Conservation (phyloP, 2,329 filamentous ascomycete species). For the Botrytis sinoallii region DNA sequence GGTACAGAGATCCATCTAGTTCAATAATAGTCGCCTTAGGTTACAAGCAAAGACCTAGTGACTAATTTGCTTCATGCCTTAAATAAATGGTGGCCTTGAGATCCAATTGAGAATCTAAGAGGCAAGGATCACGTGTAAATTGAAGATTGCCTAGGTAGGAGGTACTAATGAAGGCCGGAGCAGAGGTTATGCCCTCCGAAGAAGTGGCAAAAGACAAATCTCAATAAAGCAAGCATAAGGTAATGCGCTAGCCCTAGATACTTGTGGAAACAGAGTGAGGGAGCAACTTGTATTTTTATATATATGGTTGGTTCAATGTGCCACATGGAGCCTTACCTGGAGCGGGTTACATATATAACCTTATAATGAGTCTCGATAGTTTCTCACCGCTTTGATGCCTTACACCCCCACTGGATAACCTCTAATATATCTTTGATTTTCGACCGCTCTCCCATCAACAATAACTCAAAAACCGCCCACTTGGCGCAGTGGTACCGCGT, state of each 20-base stretch:
- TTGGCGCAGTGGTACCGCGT: background rate
- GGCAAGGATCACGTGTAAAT: background rate
- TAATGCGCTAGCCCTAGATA: background rate
- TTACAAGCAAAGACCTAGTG: background rate
- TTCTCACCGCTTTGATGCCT: background rate
- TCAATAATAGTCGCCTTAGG: background rate
- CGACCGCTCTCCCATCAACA: background rate
- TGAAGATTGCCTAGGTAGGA: too few relatives aligned
- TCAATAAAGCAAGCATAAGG: too few relatives aligned
- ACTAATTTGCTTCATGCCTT: background rate
- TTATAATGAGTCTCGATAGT: too few relatives aligned
- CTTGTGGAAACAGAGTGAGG: too few relatives aligned
- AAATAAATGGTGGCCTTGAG: background rate
- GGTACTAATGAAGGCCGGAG: too few relatives aligned
- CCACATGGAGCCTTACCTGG: too few relatives aligned
- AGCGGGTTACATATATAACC: too few relatives aligned
- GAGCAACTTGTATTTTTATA: too few relatives aligned
- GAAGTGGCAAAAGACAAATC: too few relatives aligned
- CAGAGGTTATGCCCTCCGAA: too few relatives aligned
- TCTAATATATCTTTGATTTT: accelerated
- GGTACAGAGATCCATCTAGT: background rate
- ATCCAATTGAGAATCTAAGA: background rate
- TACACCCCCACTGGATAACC: accelerated
- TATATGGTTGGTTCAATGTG: too few relatives aligned
- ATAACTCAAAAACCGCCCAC: background rate